Conservation (phyloP, 768 basidiomycete species). For the Termitomyces sp. region DNA sequence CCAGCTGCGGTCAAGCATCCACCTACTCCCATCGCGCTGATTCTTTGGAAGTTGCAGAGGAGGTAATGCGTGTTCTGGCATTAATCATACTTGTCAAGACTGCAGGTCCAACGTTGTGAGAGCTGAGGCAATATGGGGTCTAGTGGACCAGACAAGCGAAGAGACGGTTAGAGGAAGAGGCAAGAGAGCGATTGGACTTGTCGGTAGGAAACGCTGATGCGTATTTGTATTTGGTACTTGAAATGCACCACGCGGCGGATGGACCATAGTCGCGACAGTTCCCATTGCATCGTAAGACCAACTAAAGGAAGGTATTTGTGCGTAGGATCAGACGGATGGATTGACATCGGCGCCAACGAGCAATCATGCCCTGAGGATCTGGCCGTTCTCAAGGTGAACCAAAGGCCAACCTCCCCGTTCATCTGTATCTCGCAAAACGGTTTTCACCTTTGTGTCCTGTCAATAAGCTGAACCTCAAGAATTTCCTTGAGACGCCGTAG, state of each 20-base stretch:
- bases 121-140: constrained; percentile 66
- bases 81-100: constrained; percentile 78
- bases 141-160: constrained; percentile 94
- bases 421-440: constrained; percentile 52
- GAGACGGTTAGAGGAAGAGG: constrained; percentile 75
- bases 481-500: constrained; percentile 52
- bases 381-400: constrained; percentile 66
- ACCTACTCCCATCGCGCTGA: neutral
- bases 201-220: constrained; percentile 92
- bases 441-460: constrained; percentile 70
- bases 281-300: constrained; percentile 90
- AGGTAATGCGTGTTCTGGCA: constrained; percentile 24
- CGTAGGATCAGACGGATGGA: constrained; percentile 86
- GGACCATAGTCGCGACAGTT: constrained; percentile 82
- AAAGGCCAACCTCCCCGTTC: constrained; percentile 71
- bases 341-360: constrained; percentile 92
- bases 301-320: constrained; percentile 81
- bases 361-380: constrained; percentile 62
- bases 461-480: constrained; percentile 57
- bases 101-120: constrained; percentile 55
- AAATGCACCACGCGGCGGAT: constrained; percentile 58
- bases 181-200: constrained; percentile 93
- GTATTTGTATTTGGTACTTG: constrained; percentile 71
- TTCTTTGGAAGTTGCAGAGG: neutral
- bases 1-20: too few relatives aligned